phyloP scores from a whole-genome alignment of 441 rosid species.

The Pelargonium exstipulatum region DNA sequence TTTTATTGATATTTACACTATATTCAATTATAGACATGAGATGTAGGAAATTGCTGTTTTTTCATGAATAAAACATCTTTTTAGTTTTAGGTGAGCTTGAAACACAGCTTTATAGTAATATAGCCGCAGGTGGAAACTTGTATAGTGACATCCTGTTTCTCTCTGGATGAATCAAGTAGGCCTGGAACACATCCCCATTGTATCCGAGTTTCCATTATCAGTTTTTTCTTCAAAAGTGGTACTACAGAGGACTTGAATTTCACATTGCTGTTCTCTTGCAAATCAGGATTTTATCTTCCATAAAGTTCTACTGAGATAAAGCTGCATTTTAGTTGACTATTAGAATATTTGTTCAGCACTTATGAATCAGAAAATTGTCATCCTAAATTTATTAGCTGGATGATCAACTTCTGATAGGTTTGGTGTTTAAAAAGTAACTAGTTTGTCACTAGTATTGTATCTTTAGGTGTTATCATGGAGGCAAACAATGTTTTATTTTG shows the following conservation, averaged over 20 bases:
- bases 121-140: not conserved
- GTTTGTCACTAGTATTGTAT: no score
- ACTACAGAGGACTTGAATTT: not conserved
- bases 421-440: not conserved
- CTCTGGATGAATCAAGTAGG: not conserved
- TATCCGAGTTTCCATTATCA: not conserved
- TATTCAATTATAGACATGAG: not conserved
- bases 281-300: not conserved
- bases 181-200: not conserved
- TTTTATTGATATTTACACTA: not conserved
- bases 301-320: not conserved
- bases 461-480: not conserved
- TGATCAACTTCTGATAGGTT: not conserved
- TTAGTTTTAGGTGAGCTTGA: not conserved
- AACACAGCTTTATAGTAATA: not conserved
- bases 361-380: not conserved
- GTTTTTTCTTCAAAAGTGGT: not conserved
- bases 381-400: not conserved
- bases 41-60: not conserved
- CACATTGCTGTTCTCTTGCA: not conserved
- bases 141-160: not conserved
- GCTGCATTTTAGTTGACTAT: not conserved
- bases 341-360: not conserved
- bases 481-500: not conserved
- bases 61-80: not conserved